Evolutionary conservation across 2,329 filamentous ascomycete genomes (phyloP).

Genomic region (Aspergillus sp.): DNA sequence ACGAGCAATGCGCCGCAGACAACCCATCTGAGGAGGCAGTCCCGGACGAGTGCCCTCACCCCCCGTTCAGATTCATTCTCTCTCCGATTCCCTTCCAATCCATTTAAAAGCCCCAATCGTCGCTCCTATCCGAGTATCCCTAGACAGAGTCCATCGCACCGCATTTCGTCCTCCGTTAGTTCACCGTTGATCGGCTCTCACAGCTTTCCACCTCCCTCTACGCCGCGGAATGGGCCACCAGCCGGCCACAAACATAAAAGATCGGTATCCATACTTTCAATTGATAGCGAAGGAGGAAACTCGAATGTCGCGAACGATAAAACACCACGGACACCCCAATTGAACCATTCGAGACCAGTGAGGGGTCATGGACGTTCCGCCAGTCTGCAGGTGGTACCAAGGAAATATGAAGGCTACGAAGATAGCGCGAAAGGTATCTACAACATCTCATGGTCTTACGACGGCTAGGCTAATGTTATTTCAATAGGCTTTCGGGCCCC

Average conservation of each 20-base stretch:
- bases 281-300: slow-evolving; percentile 54
- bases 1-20: slow-evolving; percentile 26
- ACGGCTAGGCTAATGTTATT: neutral
- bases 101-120: slow-evolving; percentile 36
- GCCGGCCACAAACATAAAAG: slow-evolving; percentile 65
- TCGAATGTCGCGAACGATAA: slow-evolving; percentile 24
- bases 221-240: slow-evolving; percentile 32
- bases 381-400: slow-evolving; percentile 73
- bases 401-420: slow-evolving; percentile 44
- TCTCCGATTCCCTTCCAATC: slow-evolving; percentile 36
- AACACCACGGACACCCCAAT: slow-evolving; percentile 29
- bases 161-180: slow-evolving; percentile 41
- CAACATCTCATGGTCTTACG: neutral
- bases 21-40: slow-evolving; percentile 38
- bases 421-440: slow-evolving; percentile 41
- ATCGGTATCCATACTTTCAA: slow-evolving; percentile 79
- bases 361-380: slow-evolving; percentile 74
- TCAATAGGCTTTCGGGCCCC: slow-evolving; percentile 33
- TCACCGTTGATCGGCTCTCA: slow-evolving; percentile 39
- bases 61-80: slow-evolving; percentile 40
- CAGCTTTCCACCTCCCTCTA: slow-evolving; percentile 43
- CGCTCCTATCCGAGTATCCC: slow-evolving; percentile 37
- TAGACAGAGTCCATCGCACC: slow-evolving; percentile 36
- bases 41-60: slow-evolving; percentile 33
- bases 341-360: slow-evolving; percentile 51